phyloP scores from a whole-genome alignment of 768 basidiomycete genomes.

The Peribolospora baueri region DNA sequence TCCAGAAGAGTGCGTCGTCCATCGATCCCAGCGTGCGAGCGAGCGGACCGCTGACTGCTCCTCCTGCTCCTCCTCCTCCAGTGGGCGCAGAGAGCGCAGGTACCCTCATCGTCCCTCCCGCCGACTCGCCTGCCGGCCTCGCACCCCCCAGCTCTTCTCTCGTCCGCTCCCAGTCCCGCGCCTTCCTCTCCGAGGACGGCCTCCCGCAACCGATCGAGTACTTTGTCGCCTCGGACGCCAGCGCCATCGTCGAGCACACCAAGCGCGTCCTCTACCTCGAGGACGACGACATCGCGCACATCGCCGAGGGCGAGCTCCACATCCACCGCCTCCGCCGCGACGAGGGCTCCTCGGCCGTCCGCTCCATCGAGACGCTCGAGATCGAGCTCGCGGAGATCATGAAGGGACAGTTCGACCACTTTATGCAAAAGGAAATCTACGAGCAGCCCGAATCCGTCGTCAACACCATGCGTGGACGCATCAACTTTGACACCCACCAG shows the following conservation, averaged over 20 bases:
- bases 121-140: slow-evolving; percentile 18
- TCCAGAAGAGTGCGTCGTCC: slow-evolving; percentile 24
- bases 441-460: slow-evolving; percentile 73
- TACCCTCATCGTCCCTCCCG: slow-evolving; percentile 40
- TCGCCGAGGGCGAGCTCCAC: slow-evolving; percentile 86
- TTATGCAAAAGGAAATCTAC: slow-evolving; percentile 99
- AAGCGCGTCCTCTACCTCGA: slow-evolving; percentile 96
- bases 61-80: slow-evolving; percentile 1
- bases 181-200: slow-evolving; percentile 96
- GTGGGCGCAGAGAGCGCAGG: slow-evolving; percentile 20
- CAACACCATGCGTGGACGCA: slow-evolving; percentile 99
- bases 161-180: slow-evolving; percentile 78
- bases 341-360: slow-evolving; percentile 46
- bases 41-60: neutral
- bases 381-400: slow-evolving; percentile 99
- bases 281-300: slow-evolving; percentile 97
- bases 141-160: slow-evolving; percentile 40
- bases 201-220: slow-evolving; percentile 97
- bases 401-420: slow-evolving; percentile 99
- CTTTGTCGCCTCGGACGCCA: slow-evolving; percentile 93
- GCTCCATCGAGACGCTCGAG: slow-evolving; percentile 92
- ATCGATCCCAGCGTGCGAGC: neutral
- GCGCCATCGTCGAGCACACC: slow-evolving; percentile 93
- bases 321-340: slow-evolving; percentile 91
- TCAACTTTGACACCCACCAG: slow-evolving; percentile 81